Percentiles rank a stretch among this genome's conserved stretches.
phyloP scores from a whole-genome alignment of 768 basidiomycete genomes.

The Pisolithus tinctorius region DNA sequence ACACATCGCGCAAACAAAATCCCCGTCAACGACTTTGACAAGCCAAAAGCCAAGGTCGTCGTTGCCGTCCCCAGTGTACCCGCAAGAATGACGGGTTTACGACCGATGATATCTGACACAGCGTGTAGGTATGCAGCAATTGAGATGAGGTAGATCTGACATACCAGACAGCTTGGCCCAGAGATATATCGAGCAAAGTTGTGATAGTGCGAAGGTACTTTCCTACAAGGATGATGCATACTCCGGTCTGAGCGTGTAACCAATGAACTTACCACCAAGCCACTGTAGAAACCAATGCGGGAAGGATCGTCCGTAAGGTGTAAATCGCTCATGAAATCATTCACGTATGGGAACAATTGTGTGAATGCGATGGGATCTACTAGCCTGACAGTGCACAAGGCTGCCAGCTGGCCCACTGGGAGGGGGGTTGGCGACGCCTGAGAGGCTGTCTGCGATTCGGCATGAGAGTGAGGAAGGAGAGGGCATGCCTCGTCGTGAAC shows the following conservation, averaged over 20 bases:
- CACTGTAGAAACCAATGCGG: slow-evolving; percentile 62
- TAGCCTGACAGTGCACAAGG: slow-evolving; percentile 45
- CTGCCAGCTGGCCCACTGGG: slow-evolving; percentile 37
- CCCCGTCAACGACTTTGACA: slow-evolving; percentile 43
- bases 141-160: slow-evolving; percentile 12
- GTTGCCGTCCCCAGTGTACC: slow-evolving; percentile 47
- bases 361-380: slow-evolving; percentile 56
- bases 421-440: neutral
- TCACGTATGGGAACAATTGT: slow-evolving; percentile 61
- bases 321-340: slow-evolving; percentile 52
- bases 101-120: slow-evolving; percentile 45
- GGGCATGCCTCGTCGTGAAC: slow-evolving; percentile 23
- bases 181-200: slow-evolving; percentile 53
- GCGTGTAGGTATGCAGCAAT: neutral
- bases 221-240: slow-evolving; percentile 35
- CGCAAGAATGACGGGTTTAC: slow-evolving; percentile 52
- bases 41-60: slow-evolving; percentile 45
- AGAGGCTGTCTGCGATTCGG: slow-evolving; percentile 28
- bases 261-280: slow-evolving; percentile 41
- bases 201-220: slow-evolving; percentile 54
- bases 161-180: slow-evolving; percentile 55
- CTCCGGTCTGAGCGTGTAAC: neutral
- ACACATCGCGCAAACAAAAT: slow-evolving; percentile 48
- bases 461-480: slow-evolving; percentile 22
- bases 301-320: slow-evolving; percentile 47